Evolutionary conservation across 2,329 filamentous ascomycete genomes (phyloP).

Genomic region (Colletotrichum coccodes): DNA sequence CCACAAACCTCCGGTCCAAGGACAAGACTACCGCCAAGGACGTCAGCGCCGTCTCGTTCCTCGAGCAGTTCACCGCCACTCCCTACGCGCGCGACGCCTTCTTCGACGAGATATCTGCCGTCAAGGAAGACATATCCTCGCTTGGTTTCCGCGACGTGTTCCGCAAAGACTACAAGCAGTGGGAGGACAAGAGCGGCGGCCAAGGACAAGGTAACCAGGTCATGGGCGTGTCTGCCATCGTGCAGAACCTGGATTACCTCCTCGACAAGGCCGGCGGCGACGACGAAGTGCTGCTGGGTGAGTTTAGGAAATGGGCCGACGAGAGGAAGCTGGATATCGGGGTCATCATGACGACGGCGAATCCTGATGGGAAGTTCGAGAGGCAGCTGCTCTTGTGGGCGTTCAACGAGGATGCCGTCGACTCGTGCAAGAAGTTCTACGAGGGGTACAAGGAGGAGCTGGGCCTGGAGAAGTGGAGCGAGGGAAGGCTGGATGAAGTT

Average conservation of each 20-base stretch:
- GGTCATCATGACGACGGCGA: constrained; percentile 76
- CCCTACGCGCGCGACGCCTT: constrained; percentile 65
- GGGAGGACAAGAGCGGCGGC: constrained; percentile 63
- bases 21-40: constrained; percentile 75
- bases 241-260: constrained; percentile 71
- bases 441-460: constrained; percentile 57
- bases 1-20: constrained; percentile 69
- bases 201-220: constrained; percentile 34
- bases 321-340: constrained; percentile 70
- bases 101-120: constrained; percentile 67
- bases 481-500: constrained; percentile 56
- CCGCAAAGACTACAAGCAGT: constrained; percentile 88
- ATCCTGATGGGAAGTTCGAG: constrained; percentile 64
- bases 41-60: constrained; percentile 63
- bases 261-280: constrained; percentile 58
- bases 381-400: constrained; percentile 78
- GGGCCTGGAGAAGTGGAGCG: constrained; percentile 64
- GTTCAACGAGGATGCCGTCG: constrained; percentile 57
- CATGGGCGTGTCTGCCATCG: constrained; percentile 73
- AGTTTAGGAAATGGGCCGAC: constrained; percentile 62
- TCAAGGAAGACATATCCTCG: constrained; percentile 74
- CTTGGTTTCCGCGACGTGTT: constrained; percentile 75
- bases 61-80: constrained; percentile 55
- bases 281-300: constrained; percentile 55
- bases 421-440: constrained; percentile 66